Evolutionary conservation across 2,329 filamentous ascomycete species (phyloP).

Genomic region (Cytospora leucostoma): DNA sequence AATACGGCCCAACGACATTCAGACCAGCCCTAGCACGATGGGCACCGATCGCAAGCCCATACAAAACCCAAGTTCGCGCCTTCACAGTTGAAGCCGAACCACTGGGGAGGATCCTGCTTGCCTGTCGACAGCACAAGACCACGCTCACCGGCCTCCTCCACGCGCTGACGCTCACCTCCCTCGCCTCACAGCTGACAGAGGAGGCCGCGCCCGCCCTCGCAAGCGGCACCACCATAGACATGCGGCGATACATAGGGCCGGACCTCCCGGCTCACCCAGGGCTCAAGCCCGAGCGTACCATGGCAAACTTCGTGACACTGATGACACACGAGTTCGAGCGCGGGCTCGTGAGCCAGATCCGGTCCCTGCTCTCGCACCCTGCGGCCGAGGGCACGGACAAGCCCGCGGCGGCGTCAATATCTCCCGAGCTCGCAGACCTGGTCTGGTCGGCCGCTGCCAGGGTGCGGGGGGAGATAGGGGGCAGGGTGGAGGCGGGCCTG

Average conservation of each 20-base stretch:
- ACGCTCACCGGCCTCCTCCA: constrained; percentile 37
- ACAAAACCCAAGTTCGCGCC: constrained; percentile 30
- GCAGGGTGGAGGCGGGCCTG: neutral
- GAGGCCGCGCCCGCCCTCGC: constrained; percentile 8
- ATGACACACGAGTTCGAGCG: constrained; percentile 11
- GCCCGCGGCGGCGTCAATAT: neutral
- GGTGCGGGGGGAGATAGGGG: neutral
- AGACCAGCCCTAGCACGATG: constrained; percentile 29
- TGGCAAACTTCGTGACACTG: constrained; percentile 29
- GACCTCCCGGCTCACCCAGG: neutral
- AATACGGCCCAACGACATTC: constrained; percentile 28
- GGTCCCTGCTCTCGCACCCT: neutral
- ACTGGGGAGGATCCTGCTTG: constrained; percentile 19
- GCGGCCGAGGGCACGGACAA: neutral
- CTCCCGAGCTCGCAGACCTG: neutral
- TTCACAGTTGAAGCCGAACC: constrained; percentile 29
- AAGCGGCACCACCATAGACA: constrained; percentile 29
- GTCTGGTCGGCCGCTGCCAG: constrained; percentile 3
- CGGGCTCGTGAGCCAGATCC: neutral
- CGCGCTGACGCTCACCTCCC: constrained; percentile 30
- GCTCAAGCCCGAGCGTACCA: constrained; percentile 22
- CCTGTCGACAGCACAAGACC: constrained; percentile 34
- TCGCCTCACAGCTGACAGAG: constrained; percentile 29
- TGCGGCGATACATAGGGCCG: constrained; percentile 31
- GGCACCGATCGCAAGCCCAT: constrained; percentile 26